Conservation (phyloP, 306 rosid genomes). For the Calophaca sinica region DNA sequence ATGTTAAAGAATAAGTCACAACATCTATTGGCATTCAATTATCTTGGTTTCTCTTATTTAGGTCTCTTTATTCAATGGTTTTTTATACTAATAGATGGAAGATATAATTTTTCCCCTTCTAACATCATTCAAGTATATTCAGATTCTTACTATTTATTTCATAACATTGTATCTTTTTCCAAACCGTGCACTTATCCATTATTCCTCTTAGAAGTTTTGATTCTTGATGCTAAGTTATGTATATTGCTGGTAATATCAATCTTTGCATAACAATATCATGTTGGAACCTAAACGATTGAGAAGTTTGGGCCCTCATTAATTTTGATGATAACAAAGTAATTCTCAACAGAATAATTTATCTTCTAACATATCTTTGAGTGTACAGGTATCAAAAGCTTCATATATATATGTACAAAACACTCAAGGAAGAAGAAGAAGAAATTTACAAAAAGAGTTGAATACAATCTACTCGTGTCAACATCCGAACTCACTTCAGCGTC, state of each 20-base stretch:
- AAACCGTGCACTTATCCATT: background rate
- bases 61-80: conserved; percentile 1
- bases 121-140: conserved; percentile 12
- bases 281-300: too few species aligned
- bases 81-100: conserved; percentile 5
- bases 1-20: background rate
- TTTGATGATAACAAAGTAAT: too few species aligned
- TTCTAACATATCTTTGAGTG: too few species aligned
- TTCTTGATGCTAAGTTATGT: background rate
- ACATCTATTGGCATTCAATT: conserved; percentile 24
- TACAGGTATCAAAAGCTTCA: too few species aligned
- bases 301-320: too few species aligned
- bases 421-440: too few species aligned
- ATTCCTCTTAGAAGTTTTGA: conserved; percentile 1
- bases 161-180: conserved; percentile 4
- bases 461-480: too few species aligned
- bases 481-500: too few species aligned
- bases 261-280: background rate
- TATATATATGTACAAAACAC: too few species aligned
- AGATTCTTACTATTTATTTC: too few species aligned
- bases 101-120: conserved; percentile 10
- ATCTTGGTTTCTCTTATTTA: background rate
- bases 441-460: too few species aligned
- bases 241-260: conserved; percentile 11
- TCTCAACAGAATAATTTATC: too few species aligned